phyloP scores from a whole-genome alignment of 2,329 filamentous ascomycete genomes.

The Furcasterigmium sp. region DNA sequence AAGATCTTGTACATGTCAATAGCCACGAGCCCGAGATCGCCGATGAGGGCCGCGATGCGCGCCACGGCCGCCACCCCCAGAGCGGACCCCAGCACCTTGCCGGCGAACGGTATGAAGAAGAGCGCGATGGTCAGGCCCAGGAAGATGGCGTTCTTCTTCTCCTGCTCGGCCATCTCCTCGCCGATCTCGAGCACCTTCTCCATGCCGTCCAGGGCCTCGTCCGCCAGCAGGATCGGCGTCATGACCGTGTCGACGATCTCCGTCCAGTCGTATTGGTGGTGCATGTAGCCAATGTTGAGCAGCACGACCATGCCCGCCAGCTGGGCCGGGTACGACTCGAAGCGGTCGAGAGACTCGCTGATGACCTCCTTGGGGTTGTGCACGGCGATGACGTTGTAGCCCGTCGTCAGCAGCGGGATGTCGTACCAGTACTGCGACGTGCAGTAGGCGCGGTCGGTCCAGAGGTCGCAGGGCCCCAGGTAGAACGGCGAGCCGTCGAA shows the following conservation, averaged over 20 bases:
- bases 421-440: slow-evolving; percentile 7
- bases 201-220: slow-evolving; percentile 1
- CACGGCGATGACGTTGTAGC: slow-evolving; percentile 6
- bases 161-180: slow-evolving; percentile 1
- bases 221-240: neutral
- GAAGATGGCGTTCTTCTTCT: slow-evolving; percentile 1
- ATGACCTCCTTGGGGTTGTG: slow-evolving; percentile 14
- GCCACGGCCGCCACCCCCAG: neutral
- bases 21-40: neutral
- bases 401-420: slow-evolving; percentile 7
- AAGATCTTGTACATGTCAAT: neutral
- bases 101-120: slow-evolving; percentile 3
- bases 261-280: neutral
- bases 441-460: neutral
- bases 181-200: slow-evolving; percentile 1
- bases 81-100: neutral
- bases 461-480: neutral
- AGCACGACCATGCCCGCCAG: neutral
- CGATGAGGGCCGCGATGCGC: neutral
- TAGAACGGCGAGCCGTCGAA: neutral
- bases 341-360: neutral
- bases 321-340: neutral
- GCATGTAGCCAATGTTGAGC: neutral
- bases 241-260: neutral
- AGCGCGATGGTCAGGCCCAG: neutral